These are phyloP conservation scores for Tricholomella constricta DNA, from an alignment of 768 basidiomycete genomes.

Conservation along the genomic window DNA sequence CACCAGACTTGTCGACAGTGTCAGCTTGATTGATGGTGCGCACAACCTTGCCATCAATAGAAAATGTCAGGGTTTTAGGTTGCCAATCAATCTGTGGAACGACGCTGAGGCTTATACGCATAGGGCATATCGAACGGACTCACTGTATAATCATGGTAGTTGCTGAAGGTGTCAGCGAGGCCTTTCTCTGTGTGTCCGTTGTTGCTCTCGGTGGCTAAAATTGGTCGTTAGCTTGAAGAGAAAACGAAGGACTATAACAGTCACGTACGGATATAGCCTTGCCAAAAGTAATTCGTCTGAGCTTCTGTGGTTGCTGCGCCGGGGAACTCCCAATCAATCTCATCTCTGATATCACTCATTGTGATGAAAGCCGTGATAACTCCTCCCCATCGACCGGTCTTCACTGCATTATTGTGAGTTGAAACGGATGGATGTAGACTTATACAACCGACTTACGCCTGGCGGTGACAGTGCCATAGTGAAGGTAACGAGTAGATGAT, in stretches of 20 bases:
- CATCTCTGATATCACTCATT: constrained; percentile 83
- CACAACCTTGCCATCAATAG: constrained; percentile 70
- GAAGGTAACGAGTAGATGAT: constrained; percentile 78
- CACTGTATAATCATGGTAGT: constrained; percentile 79
- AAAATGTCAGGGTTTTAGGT: constrained; percentile 62
- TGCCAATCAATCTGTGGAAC: constrained; percentile 75
- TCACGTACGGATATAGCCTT: constrained; percentile 63
- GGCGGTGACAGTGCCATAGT: constrained; percentile 78
- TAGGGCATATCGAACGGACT: constrained; percentile 24
- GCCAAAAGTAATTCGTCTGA: constrained; percentile 85
- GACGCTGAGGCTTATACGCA: neutral
- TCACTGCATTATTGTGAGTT: constrained; percentile 58
- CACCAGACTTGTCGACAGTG: constrained; percentile 54
- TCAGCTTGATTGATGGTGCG: constrained; percentile 68
- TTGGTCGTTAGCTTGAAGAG: neutral
- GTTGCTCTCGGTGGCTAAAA: constrained; percentile 40
- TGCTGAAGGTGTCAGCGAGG: constrained; percentile 62
- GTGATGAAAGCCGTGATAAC: constrained; percentile 86
- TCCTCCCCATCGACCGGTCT: constrained; percentile 78
- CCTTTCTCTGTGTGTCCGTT: constrained; percentile 51
- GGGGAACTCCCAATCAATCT: constrained; percentile 88
- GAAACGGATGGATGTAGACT: neutral
- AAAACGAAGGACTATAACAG: neutral
- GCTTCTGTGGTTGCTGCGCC: constrained; percentile 60
- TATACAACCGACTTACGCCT: constrained; percentile 38